Percentiles rank a stretch among this genome's conserved stretches.
phyloP scores from a whole-genome alignment of 768 basidiomycete genomes.

The Kwoniella botswanensis region DNA sequence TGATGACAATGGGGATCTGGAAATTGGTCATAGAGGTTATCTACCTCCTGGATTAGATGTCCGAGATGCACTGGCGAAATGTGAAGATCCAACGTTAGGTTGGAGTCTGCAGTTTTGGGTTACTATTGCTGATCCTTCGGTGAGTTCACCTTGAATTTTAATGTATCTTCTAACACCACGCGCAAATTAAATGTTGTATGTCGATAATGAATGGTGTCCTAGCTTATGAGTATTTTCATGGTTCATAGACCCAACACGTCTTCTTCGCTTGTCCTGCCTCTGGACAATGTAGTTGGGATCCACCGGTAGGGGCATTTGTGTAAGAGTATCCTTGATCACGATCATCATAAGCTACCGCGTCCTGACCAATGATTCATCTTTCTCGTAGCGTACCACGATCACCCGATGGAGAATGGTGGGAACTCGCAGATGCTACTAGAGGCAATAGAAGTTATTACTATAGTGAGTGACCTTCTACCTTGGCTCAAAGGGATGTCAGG shows the following conservation, averaged over 20 bases:
- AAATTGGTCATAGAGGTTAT: conserved; percentile 27
- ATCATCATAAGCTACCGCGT: neutral
- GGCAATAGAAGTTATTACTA: conserved; percentile 90
- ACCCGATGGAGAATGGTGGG: conserved; percentile 94
- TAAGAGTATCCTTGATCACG: conserved; percentile 1
- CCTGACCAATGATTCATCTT: neutral
- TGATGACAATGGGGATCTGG: neutral
- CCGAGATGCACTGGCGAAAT: conserved; percentile 39
- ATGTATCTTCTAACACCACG: neutral
- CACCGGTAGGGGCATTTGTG: conserved; percentile 85
- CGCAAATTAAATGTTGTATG: neutral
- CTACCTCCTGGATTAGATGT: conserved; percentile 44
- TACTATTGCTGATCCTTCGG: conserved; percentile 87
- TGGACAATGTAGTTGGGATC: conserved; percentile 84
- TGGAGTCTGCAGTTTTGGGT: conserved; percentile 74
- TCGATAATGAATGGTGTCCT: neutral
- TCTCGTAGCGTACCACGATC: conserved; percentile 69
- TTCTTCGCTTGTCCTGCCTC: conserved; percentile 89
- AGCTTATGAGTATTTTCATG: conserved; percentile 21
- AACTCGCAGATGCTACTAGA: conserved; percentile 80
- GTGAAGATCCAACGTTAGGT: conserved; percentile 48
- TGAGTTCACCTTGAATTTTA: conserved; percentile 57
- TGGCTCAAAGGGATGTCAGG: neutral
- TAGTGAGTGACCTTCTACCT: conserved; percentile 54
- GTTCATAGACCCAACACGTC: conserved; percentile 62